phyloP scores from a whole-genome alignment of 148 eudicot species.

The Rhododendron vialii region DNA sequence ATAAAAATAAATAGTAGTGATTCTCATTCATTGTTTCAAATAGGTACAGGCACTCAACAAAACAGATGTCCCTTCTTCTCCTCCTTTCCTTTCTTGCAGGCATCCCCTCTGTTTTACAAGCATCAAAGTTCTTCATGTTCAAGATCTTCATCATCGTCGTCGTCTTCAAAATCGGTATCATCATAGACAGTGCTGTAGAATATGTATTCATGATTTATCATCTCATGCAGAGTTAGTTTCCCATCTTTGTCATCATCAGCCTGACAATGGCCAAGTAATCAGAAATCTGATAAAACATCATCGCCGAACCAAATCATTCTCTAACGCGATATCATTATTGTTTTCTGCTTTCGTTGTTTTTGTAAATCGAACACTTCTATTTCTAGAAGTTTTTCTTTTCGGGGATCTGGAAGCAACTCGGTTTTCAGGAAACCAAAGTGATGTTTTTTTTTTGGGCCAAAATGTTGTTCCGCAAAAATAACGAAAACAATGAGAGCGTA shows the following conservation, averaged over 20 bases:
- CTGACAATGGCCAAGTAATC: background rate
- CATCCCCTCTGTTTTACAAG: background rate
- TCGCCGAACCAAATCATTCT: background rate
- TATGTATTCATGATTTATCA: slow-evolving; percentile 14
- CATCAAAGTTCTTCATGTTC: slow-evolving; percentile 22
- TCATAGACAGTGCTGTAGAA: slow-evolving; percentile 18
- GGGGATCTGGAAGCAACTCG: too few species aligned
- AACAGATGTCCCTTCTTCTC: background rate
- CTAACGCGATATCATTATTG: background rate
- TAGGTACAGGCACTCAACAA: background rate
- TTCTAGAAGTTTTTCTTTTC: background rate
- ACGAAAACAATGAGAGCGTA: too few species aligned
- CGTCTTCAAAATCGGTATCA: background rate
- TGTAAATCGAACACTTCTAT: background rate
- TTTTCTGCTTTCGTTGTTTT: background rate
- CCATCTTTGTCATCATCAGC: slow-evolving; percentile 19
- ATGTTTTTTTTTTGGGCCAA: too few species aligned
- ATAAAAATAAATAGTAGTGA: background rate
- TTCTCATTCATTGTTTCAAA: background rate
- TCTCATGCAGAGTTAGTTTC: slow-evolving; percentile 21
- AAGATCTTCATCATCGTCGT: slow-evolving; percentile 4
- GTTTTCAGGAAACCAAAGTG: too few species aligned
- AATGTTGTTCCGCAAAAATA: too few species aligned
- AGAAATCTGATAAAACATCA: background rate
- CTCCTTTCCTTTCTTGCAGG: background rate